phyloP scores from a whole-genome alignment of 2,329 filamentous ascomycete species.

The Ceratocystis huliohia region DNA sequence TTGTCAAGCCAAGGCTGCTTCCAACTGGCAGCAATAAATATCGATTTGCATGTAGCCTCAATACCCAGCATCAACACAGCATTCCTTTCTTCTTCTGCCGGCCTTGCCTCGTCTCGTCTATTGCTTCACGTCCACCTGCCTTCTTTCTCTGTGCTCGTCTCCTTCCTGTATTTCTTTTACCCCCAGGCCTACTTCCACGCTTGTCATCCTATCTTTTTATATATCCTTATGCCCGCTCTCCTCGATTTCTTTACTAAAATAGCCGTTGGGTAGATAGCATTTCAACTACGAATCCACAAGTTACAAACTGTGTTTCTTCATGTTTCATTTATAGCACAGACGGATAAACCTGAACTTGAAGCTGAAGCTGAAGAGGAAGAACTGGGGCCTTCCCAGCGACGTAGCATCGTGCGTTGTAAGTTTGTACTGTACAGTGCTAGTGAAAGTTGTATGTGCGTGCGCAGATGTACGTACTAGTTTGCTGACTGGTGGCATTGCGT shows the following conservation, averaged over 20 bases:
- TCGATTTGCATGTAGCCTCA: neutral
- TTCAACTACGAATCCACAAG: neutral
- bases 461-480: neutral
- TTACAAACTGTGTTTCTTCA: slow-evolving; percentile 1
- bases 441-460: neutral
- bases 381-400: neutral
- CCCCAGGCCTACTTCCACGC: neutral
- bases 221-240: neutral
- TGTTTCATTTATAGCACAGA: neutral
- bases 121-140: no score
- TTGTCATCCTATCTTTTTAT: neutral
- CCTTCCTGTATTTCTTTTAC: neutral
- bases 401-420: neutral
- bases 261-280: neutral
- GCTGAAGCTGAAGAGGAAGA: neutral
- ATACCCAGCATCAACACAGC: neutral
- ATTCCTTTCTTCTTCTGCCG: neutral
- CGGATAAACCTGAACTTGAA: neutral
- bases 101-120: no score
- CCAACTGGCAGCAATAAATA: no score
- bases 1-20: no score
- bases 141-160: neutral
- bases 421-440: neutral
- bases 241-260: neutral
- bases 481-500: no score